Base-by-base conservation (phyloP, 2,329 filamentous ascomycete species). In the Penicillium sp. region DNA sequence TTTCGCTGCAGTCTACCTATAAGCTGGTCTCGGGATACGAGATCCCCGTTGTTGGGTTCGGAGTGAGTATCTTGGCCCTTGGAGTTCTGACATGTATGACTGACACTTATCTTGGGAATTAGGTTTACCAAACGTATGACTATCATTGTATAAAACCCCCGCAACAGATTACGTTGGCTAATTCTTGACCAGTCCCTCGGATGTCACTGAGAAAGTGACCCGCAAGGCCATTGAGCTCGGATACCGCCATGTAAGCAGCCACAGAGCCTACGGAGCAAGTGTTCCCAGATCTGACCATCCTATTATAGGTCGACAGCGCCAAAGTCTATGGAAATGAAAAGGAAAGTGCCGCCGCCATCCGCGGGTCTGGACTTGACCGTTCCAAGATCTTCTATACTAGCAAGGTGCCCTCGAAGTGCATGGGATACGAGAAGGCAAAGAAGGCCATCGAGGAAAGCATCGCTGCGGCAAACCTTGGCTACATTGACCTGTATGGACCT, bases 351-450 rank as follows among this genome's bases (percentile, higher is more conserved):
- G 64, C 69, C 12, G 80, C 78, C 9, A 77, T 83, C 53, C 64
- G 70, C 1, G 70, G 72, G 46, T 75, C 76, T 6, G 70, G 71
- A 2, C 60, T 83, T 42, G 73, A 76, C 12, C 75, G 81, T 7
- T 72, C 73, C 22, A 66, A 79, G 32, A 69, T 83, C 48, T 84
- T 82, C 70, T 83, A 81, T 64, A 83, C 81, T 6, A 80, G 75
- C 53, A 84, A 84, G 61, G 74, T 83, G 7, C 77, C 77, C 4
- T 69, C 73, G 2, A 68, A 63, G 12, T 56, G 63, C 2, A 73
- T 80, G 61, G 76, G 75, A 54, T 93, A 91, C 61, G 77, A 83
- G 13, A 77, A 73, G 50, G 77, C 85, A 21, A 82, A 81, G 65
- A 73, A 74, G 15, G 78, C 82, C 56, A 76, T 94, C 55, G 70